Percentiles rank a stretch among this genome's conserved stretches.
These are phyloP conservation scores for Avena insularis DNA, from an alignment of 176 grass and related monocot genomes.

Conservation along the genomic window DNA sequence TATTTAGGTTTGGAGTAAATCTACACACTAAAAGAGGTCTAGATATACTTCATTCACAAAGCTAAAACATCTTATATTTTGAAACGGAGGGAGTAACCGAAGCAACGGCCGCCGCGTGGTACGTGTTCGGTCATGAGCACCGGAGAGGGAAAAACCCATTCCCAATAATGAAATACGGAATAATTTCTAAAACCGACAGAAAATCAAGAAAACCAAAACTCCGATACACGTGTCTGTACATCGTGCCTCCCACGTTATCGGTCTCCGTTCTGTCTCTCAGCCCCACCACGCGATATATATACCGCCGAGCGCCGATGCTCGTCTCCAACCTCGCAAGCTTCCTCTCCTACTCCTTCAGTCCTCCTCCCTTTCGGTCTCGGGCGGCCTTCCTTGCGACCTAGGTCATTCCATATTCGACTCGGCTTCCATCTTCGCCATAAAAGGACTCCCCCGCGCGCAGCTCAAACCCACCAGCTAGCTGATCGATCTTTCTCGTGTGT, in stretches of 20 bases:
- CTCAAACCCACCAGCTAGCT: not conserved
- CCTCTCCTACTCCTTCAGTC: no score
- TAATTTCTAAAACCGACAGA: not conserved
- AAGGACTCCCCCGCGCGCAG: no score
- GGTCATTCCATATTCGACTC: not conserved
- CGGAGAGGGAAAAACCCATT: not conserved
- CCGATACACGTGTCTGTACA: not conserved
- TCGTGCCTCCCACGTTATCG: no score
- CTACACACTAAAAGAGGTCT: no score
- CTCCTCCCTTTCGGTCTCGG: not conserved
- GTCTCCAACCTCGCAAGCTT: no score
- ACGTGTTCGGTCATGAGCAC: not conserved
- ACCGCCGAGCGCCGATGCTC: no score
- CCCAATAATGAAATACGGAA: not conserved
- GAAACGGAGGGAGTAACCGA: no score
- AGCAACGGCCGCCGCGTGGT: not conserved
- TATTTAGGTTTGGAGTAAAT: no score
- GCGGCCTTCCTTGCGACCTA: slow-evolving; percentile 26
- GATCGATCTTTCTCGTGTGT: not conserved
- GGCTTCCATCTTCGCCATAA: not conserved
- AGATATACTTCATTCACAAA: no score
- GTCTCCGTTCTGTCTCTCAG: no score
- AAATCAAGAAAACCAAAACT: not conserved
- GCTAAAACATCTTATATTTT: no score
- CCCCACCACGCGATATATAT: no score